Conservation (phyloP, 2,329 filamentous ascomycete genomes). For the Acrocalymma vagum region DNA sequence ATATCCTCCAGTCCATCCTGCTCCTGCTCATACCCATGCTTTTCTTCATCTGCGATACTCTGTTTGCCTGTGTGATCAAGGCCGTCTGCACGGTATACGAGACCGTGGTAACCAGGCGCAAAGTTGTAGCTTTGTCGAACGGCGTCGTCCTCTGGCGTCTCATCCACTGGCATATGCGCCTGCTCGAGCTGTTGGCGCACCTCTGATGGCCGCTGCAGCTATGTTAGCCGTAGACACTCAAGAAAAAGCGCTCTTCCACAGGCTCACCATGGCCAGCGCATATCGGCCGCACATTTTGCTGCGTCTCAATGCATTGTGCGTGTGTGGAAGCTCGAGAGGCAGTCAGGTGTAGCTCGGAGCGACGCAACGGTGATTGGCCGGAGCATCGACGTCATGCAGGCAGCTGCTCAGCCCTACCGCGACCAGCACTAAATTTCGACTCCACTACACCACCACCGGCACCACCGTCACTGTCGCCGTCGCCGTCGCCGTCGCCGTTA, state of each 20-base stretch:
- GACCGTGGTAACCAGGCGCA: slow-evolving; percentile 83
- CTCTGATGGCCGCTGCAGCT: slow-evolving; percentile 73
- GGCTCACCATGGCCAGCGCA: slow-evolving; percentile 66
- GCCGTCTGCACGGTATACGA: slow-evolving; percentile 83
- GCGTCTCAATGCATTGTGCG: slow-evolving; percentile 25
- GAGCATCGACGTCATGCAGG: slow-evolving; percentile 39
- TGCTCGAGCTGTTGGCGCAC: slow-evolving; percentile 77
- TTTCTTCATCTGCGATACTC: slow-evolving; percentile 22
- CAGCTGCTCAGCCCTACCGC: slow-evolving; percentile 39
- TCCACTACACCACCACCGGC: slow-evolving; percentile 25
- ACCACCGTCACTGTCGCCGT: slow-evolving; percentile 20
- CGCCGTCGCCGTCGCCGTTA: slow-evolving; percentile 19
- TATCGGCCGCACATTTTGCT: slow-evolving; percentile 74
- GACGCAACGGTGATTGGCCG: slow-evolving; percentile 33
- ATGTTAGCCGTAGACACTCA: slow-evolving; percentile 16
- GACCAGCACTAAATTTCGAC: slow-evolving; percentile 34
- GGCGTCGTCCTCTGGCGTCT: slow-evolving; percentile 75
- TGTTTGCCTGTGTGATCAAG: slow-evolving; percentile 63
- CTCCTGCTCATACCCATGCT: slow-evolving; percentile 16
- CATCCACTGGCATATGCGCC: slow-evolving; percentile 75
- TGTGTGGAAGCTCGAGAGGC: slow-evolving; percentile 1
- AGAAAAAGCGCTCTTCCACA: not conserved
- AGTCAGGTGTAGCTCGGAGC: slow-evolving; percentile 18
- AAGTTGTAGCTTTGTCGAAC: slow-evolving; percentile 88
- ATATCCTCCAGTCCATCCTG: slow-evolving; percentile 4